Base-by-base conservation (phyloP, 2,329 filamentous ascomycete genomes). In the Mollisia scopiformis region DNA sequence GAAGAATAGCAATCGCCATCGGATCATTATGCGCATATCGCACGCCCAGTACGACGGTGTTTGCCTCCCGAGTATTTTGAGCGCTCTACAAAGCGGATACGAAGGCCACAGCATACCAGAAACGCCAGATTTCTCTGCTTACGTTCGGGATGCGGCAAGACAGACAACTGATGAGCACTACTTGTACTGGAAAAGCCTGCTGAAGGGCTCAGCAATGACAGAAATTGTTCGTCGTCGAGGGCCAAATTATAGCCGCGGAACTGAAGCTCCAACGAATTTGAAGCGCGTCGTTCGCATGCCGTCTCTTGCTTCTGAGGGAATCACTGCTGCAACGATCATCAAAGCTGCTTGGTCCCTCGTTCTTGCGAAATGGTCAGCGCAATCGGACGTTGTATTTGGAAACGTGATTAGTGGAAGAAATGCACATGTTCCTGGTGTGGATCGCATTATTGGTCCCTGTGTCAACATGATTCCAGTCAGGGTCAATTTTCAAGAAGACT, bases 1-100 rank as follows among this genome's bases (percentile, higher is more conserved):
- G 19, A 33, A 54, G 11, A 30, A 37, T 21, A 30, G 41, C 7
- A 43, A 41, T 19, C 43, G 39, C 19, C 16, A 53, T 25, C 33
- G 23, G 49, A 58, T 53, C 30, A 21, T 62, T 16, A 47, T 64
- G 46, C 41, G 56, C 14, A 46, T 88, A 11, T 85, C 87, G 65
- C 86, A 88, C 71, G 80, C 83, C 1, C 66, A 87, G 1, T 88
- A 87, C 67, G 86, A 88, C 71, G 86, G 86, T 16, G 88, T 86
- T 84, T 86, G 84, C 2, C 81, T 86, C 72, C 57, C 54, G 41
- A 46, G 47, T 21, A 57, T 64, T 21, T 13, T 63, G 7, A 51
- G 47, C 19, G 46, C 55, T 13, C 28, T 63, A 10, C 41, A 60
- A 23, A 37, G 46, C 10, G 33, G 47, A 13, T 64, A 59, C 43